Evolutionary conservation across 148 eudicot species (phyloP).

Genomic region (Talinum fruticosum): DNA sequence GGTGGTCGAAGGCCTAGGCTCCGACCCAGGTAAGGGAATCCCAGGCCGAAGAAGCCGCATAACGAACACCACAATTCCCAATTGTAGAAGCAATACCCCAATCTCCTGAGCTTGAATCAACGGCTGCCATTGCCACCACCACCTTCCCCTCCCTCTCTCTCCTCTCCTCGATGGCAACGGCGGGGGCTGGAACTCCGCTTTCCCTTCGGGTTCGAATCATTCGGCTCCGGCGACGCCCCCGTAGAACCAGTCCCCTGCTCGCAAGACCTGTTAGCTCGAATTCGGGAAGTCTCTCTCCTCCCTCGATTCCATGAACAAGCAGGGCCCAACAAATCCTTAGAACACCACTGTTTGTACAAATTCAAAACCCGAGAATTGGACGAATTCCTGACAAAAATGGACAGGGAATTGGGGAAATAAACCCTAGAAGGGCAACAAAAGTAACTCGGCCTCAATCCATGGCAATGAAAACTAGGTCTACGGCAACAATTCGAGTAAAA

Average conservation of each 20-base stretch:
- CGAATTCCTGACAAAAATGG: slow-evolving; percentile 20
- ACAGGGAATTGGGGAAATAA: slow-evolving; percentile 22
- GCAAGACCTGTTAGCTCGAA: slow-evolving; percentile 33
- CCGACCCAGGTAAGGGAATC: slow-evolving; percentile 67
- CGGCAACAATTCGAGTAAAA: slow-evolving; percentile 31
- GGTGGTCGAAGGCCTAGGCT: slow-evolving; percentile 55
- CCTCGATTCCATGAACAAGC: slow-evolving; percentile 20
- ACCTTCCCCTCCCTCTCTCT: slow-evolving; percentile 55
- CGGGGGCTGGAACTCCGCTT: slow-evolving; percentile 24
- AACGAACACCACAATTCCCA: slow-evolving; percentile 74
- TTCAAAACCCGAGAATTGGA: too few species aligned
- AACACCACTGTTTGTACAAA: slow-evolving; percentile 37
- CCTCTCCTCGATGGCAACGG: slow-evolving; percentile 36
- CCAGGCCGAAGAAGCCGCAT: slow-evolving; percentile 78
- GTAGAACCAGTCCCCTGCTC: slow-evolving; percentile 40
- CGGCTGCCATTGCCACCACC: slow-evolving; percentile 83
- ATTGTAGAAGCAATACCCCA: slow-evolving; percentile 62
- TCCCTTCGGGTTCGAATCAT: slow-evolving; percentile 41
- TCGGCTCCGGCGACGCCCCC: slow-evolving; percentile 33
- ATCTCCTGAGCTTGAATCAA: slow-evolving; percentile 77
- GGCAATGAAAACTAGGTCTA: slow-evolving; percentile 29
- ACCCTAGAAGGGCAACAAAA: slow-evolving; percentile 38
- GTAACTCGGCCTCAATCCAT: slow-evolving; percentile 39
- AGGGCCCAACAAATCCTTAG: slow-evolving; percentile 18
- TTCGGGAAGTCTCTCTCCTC: slow-evolving; percentile 21